Conservation (phyloP, 495 filamentous ascomycete species). For the Aspergillus ostianus region DNA sequence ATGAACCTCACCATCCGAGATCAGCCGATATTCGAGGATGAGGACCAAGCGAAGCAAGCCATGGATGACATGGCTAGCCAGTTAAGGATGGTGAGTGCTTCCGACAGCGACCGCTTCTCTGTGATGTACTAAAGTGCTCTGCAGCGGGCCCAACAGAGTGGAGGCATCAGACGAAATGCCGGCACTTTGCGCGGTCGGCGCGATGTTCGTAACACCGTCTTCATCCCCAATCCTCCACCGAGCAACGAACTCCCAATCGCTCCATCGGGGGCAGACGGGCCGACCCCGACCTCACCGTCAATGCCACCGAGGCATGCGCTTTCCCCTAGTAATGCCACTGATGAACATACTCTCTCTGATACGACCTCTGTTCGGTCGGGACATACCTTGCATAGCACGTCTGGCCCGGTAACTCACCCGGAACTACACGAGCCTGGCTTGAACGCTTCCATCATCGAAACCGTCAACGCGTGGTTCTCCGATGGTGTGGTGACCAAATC, state of each 20-base stretch:
- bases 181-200: constrained; percentile 84
- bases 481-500: constrained; percentile 67
- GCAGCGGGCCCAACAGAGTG: constrained; percentile 56
- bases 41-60: constrained; percentile 81
- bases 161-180: constrained; percentile 55
- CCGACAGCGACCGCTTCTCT: background rate
- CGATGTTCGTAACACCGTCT: constrained; percentile 87
- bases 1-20: constrained; percentile 92
- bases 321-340: constrained; percentile 48
- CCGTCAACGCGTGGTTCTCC: constrained; percentile 80
- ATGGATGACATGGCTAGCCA: constrained; percentile 90
- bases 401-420: constrained; percentile 66
- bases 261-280: constrained; percentile 20
- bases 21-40: constrained; percentile 91
- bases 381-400: constrained; percentile 67
- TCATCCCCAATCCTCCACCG: constrained; percentile 56
- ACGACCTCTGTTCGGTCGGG: constrained; percentile 89
- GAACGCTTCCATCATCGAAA: constrained; percentile 90
- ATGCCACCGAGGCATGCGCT: constrained; percentile 42
- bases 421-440: constrained; percentile 80
- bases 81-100: constrained; percentile 58
- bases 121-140: constrained; percentile 20
- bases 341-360: constrained; percentile 69
- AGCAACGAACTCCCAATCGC: constrained; percentile 31
- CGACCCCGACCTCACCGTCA: constrained; percentile 27